phyloP scores from a whole-genome alignment of 495 filamentous ascomycete genomes.

The Penicillium psychrofluorescens region DNA sequence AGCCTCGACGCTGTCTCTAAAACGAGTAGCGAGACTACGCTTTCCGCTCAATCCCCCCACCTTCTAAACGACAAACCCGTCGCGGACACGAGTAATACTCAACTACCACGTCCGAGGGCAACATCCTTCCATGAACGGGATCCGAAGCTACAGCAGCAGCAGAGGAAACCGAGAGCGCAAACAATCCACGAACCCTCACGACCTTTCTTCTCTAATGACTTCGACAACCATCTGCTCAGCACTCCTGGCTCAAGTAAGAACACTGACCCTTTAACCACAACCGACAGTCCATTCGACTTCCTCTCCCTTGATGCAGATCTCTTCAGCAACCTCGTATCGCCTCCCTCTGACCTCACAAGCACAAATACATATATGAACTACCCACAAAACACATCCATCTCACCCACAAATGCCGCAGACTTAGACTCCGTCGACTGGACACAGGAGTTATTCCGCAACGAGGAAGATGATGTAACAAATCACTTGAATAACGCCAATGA shows the following conservation, averaged over 20 bases:
- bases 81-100: neutral
- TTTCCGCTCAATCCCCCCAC: slow-evolving; percentile 2
- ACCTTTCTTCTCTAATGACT: slow-evolving; percentile 18
- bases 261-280: neutral
- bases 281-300: slow-evolving; percentile 13
- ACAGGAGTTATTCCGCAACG: slow-evolving; percentile 24
- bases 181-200: slow-evolving; percentile 8
- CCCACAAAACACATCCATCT: neutral
- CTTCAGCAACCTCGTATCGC: slow-evolving; percentile 9
- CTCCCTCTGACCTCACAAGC: neutral
- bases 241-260: neutral
- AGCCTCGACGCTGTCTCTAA: slow-evolving; percentile 13
- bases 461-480: too few relatives aligned
- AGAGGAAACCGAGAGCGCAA: slow-evolving; percentile 1
- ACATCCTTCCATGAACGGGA: slow-evolving; percentile 1
- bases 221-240: slow-evolving; percentile 20
- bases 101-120: neutral
- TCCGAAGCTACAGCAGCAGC: neutral
- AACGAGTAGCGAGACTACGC: slow-evolving; percentile 9
- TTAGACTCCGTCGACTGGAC: slow-evolving; percentile 29
- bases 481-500: too few relatives aligned
- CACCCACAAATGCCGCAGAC: slow-evolving; percentile 5
- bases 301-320: slow-evolving; percentile 22
- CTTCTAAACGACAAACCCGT: neutral
- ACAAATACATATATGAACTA: neutral